Evolutionary conservation across 2,329 filamentous ascomycete species (phyloP).

Genomic region (Aureobasidium sp.): DNA sequence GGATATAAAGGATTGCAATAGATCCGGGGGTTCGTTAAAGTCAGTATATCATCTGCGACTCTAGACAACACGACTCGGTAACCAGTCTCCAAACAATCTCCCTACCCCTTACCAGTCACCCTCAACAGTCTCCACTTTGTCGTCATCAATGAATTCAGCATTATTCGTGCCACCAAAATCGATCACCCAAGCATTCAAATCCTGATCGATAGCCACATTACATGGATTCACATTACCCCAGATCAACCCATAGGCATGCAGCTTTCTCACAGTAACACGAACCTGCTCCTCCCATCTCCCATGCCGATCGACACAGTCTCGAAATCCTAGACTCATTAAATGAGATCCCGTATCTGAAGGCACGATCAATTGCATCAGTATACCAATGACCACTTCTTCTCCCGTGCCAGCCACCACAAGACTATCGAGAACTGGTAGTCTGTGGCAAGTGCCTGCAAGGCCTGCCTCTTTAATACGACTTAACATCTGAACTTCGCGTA

Average conservation of each 20-base stretch:
- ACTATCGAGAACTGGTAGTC: not conserved
- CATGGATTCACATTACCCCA: conserved; percentile 23
- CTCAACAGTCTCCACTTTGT: not conserved
- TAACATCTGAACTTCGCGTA: not conserved
- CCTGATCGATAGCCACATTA: conserved; percentile 20
- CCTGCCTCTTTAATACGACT: not conserved
- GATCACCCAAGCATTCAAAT: conserved; percentile 20
- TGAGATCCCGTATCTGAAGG: not conserved
- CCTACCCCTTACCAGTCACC: not conserved
- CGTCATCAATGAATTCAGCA: not conserved
- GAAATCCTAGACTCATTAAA: not conserved
- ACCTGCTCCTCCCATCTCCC: not conserved
- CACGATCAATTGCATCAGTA: not conserved
- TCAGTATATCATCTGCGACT: too few species aligned
- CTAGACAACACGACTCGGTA: too few species aligned
- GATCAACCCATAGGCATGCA: conserved; percentile 17
- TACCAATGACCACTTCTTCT: not conserved
- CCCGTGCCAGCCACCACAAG: not conserved
- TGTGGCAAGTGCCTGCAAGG: not conserved
- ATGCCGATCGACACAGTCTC: not conserved
- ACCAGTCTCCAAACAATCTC: not conserved
- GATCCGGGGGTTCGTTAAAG: too few species aligned
- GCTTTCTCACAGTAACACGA: not conserved
- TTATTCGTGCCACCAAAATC: conserved; percentile 18
- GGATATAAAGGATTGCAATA: too few species aligned